Base-by-base conservation (phyloP, 768 basidiomycete species). In the Xanthoconium stramineum region DNA sequence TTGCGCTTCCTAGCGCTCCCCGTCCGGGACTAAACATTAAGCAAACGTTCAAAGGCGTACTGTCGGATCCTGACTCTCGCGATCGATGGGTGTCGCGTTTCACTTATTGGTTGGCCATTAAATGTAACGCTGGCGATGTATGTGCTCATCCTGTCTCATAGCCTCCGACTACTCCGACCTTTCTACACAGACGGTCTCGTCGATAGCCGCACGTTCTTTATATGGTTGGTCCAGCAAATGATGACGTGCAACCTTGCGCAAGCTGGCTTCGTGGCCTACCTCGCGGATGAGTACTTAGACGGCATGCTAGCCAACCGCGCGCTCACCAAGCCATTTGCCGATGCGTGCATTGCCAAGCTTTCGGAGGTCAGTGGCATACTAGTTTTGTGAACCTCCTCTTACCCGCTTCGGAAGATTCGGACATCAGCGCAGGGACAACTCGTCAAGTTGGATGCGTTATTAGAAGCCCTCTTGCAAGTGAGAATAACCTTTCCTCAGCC, bases 151-250 rank as follows among this genome's bases (percentile, higher is more conserved):
- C 13, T 2, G 30, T 17, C 58, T 36, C 32, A 9, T 50, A 93
- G 91, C 59, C 78, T 92, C 5, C 80, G 80, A 61, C 75, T 94
- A 6, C 72, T 93, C 39, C 83, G 87, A 29, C 82, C 84, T 3
- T 91, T 91, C 69, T 92, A 91, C 67, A 76, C 82, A 0, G 91
- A 94, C 67, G 87, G 89, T 28, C 76, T 94, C 15, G 86, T 94
- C 14, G 91, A 94, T 61, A 84, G 84, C 61, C 79, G 80, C 38
- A 85, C 88, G 0, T 91, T 92, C 69, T 78, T 93, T 8, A 72
- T 78, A 14, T 93, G 91, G 91, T 75, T 93, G 28, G 85, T 89
- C 19, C 83, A 88, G 55, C 89, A 91, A 65, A 84, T 89, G 81
- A 66, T 69, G n/a, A 77, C 75, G 4, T 91, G 86, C 65, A 93